Percentiles rank a stretch among this genome's conserved stretches.
Conservation (phyloP, 345 rosid genomes). For the Mercurialis annua region DNA sequence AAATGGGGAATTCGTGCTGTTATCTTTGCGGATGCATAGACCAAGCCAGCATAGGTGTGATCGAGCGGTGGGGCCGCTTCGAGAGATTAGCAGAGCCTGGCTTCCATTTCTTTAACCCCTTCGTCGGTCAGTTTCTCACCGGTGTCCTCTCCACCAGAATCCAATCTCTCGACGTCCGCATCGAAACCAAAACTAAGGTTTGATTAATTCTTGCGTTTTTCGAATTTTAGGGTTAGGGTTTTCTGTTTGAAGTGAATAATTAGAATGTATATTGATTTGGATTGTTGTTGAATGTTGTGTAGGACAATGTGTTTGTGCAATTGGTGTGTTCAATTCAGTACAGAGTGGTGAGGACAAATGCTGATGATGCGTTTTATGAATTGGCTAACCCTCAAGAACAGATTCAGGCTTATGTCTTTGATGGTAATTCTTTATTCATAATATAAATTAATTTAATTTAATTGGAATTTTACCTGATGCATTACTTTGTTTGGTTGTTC, state of each 20-base stretch:
- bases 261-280: neutral
- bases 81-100: slow-evolving; percentile 84
- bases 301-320: slow-evolving; percentile 98
- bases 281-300: neutral
- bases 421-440: slow-evolving; percentile 44
- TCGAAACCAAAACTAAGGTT: slow-evolving; percentile 97
- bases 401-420: slow-evolving; percentile 94
- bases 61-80: slow-evolving; percentile 93
- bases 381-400: slow-evolving; percentile 89
- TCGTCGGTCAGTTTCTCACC: slow-evolving; percentile 69
- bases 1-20: slow-evolving; percentile 62
- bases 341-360: slow-evolving; percentile 61
- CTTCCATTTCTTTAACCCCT: slow-evolving; percentile 67
- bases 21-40: slow-evolving; percentile 60
- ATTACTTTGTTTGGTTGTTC: slow-evolving; percentile 9
- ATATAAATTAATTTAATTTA: neutral
- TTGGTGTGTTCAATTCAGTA: slow-evolving; percentile 90
- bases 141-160: slow-evolving; percentile 88
- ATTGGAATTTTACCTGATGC: slow-evolving; percentile 2
- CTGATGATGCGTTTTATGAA: slow-evolving; percentile 98
- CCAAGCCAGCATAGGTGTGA: slow-evolving; percentile 77
- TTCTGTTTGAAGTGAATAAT: neutral
- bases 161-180: slow-evolving; percentile 77
- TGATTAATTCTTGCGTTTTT: neutral
- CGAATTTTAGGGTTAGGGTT: neutral